phyloP scores from a whole-genome alignment of 352 stramenopile genomes.

The Globisporangium takayamanum region DNA sequence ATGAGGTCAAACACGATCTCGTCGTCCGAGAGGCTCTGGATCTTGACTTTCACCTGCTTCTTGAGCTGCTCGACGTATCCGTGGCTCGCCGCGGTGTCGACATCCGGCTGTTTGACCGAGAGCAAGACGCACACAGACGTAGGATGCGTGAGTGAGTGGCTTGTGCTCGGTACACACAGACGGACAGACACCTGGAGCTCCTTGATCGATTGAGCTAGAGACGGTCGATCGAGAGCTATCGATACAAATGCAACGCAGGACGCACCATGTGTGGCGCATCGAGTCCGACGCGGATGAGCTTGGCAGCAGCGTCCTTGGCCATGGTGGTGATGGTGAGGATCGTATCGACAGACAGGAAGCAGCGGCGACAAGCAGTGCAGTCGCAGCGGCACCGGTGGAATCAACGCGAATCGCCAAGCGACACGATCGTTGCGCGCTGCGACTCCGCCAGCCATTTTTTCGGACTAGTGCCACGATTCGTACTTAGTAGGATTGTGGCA shows the following conservation, averaged over 20 bases:
- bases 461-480: background rate
- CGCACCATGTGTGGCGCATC: slow-evolving; percentile 76
- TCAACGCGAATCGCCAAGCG: background rate
- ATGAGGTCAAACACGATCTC: slow-evolving; percentile 91
- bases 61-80: slow-evolving; percentile 80
- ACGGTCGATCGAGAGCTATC: background rate
- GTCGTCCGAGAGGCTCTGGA: slow-evolving; percentile 77
- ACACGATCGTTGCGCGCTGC: background rate
- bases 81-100: slow-evolving; percentile 63
- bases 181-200: background rate
- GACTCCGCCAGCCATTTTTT: slow-evolving; percentile 1
- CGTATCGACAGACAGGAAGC: background rate
- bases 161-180: background rate
- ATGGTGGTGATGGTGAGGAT: slow-evolving; percentile 20
- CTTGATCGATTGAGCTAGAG: too few species aligned
- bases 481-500: background rate
- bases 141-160: background rate
- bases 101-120: slow-evolving; percentile 41
- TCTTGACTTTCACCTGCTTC: slow-evolving; percentile 82
- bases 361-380: background rate
- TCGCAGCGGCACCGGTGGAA: background rate
- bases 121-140: background rate
- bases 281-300: slow-evolving; percentile 67
- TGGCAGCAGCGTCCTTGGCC: slow-evolving; percentile 52
- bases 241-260: slow-evolving; percentile 6